Conservation (phyloP, 305 asterid species). For the Fraxinus sp. region DNA sequence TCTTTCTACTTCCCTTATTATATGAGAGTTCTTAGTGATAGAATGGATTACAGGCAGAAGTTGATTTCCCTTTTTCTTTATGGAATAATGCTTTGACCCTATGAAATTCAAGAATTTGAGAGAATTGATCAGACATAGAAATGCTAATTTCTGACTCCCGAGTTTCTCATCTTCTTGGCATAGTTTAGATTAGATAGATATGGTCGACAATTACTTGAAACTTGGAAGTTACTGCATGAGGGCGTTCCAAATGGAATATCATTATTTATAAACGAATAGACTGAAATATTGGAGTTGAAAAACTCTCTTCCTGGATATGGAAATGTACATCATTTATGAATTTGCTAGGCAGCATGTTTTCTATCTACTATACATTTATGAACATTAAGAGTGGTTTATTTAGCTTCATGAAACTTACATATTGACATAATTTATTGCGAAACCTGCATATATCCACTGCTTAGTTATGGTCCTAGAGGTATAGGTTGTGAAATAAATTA, state of each 20-base stretch:
- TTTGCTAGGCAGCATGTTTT: conserved; percentile 4
- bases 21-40: not conserved
- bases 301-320: not conserved
- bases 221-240: not conserved
- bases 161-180: not conserved
- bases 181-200: conserved; percentile 20
- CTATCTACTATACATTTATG: not conserved
- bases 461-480: not conserved
- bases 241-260: conserved; percentile 5
- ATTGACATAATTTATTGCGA: not conserved
- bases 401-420: conserved; percentile 9
- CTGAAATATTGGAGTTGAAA: not conserved
- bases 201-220: not conserved
- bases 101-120: not conserved
- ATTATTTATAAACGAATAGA: not conserved
- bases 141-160: not conserved
- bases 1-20: not conserved
- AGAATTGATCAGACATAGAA: not conserved
- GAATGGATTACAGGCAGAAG: not conserved
- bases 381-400: not conserved
- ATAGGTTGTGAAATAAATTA: conserved; percentile 5
- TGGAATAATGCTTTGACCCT: conserved; percentile 6
- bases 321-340: not conserved
- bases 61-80: not conserved
- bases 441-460: conserved; percentile 3